A percentile compares a stretch with the other conserved stretches of the same genome.
Evolutionary conservation across 106 monocot species (phyloP).

Genomic region (Dendrobium chrysotoxum): DNA sequence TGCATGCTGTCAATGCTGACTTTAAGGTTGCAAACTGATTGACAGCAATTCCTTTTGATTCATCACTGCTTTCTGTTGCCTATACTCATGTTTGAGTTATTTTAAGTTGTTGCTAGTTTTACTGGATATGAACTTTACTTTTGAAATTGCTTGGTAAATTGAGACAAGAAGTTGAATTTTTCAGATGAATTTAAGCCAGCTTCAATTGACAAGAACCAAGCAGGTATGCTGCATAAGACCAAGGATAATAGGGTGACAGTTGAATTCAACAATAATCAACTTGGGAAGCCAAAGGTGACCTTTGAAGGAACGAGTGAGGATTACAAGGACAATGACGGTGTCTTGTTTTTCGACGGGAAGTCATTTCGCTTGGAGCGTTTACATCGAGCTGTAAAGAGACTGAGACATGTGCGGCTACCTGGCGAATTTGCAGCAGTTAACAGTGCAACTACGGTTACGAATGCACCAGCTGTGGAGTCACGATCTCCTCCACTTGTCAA

Average conservation of each 20-base stretch:
- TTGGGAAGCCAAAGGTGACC: slow-evolving; percentile 86
- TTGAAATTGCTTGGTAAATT: not conserved
- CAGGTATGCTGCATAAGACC: slow-evolving; percentile 79
- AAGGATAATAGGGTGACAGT: slow-evolving; percentile 92
- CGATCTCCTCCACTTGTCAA: slow-evolving; percentile 70
- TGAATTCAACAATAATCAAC: slow-evolving; percentile 91
- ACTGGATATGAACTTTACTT: not conserved
- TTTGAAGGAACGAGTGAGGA: slow-evolving; percentile 96
- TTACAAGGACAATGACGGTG: slow-evolving; percentile 89
- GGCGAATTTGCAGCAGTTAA: slow-evolving; percentile 56
- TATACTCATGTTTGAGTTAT: not conserved
- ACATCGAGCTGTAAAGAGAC: slow-evolving; percentile 85
- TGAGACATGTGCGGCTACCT: slow-evolving; percentile 67
- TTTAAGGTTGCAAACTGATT: not conserved
- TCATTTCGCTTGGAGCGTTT: slow-evolving; percentile 77
- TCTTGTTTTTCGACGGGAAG: slow-evolving; percentile 91
- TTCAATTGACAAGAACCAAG: slow-evolving; percentile 93
- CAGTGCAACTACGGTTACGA: slow-evolving; percentile 18
- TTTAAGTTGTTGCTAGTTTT: not conserved
- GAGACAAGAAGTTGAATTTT: slow-evolving; percentile 5
- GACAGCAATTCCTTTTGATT: not conserved
- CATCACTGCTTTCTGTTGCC: not conserved
- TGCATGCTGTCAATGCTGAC: not conserved
- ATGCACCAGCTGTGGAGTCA: slow-evolving; percentile 36
- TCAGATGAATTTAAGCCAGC: slow-evolving; percentile 99